Conservation (phyloP, 495 filamentous ascomycete species). For the Hyaloscypha bicolor region DNA sequence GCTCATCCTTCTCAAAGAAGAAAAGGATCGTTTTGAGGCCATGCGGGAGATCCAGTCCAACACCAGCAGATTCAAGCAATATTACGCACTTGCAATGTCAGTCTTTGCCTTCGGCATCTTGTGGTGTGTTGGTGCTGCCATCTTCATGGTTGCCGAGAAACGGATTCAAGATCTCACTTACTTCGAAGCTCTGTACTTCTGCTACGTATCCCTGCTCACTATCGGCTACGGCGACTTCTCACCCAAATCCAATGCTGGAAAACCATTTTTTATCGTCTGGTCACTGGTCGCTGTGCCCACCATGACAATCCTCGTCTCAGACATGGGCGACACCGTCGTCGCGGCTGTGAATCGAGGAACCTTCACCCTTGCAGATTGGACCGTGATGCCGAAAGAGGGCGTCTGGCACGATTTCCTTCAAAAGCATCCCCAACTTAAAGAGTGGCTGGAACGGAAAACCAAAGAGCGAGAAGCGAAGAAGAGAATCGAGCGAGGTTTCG, state of each 20-base stretch:
- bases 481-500: constrained; percentile 33
- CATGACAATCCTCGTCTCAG: constrained; percentile 73
- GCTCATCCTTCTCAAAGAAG: constrained; percentile 51
- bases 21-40: constrained; percentile 71
- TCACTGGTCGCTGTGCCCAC: constrained; percentile 73
- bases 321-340: constrained; percentile 70
- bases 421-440: constrained; percentile 28
- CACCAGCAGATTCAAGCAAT: constrained; percentile 63
- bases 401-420: constrained; percentile 42
- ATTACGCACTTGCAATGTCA: constrained; percentile 61
- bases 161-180: constrained; percentile 61
- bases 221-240: constrained; percentile 77
- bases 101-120: constrained; percentile 58
- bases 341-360: constrained; percentile 63
- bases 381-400: constrained; percentile 59
- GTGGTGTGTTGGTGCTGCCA: constrained; percentile 73
- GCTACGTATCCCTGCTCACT: constrained; percentile 73
- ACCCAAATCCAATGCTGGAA: constrained; percentile 67
- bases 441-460: constrained; percentile 27
- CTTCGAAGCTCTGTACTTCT: constrained; percentile 73
- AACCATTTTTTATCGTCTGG: constrained; percentile 82
- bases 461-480: constrained; percentile 34
- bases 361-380: constrained; percentile 65
- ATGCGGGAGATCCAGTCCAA: constrained; percentile 74
- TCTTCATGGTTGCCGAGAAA: constrained; percentile 56